phyloP scores from a whole-genome alignment of 495 filamentous ascomycete genomes.

The Extremus antarcticus region DNA sequence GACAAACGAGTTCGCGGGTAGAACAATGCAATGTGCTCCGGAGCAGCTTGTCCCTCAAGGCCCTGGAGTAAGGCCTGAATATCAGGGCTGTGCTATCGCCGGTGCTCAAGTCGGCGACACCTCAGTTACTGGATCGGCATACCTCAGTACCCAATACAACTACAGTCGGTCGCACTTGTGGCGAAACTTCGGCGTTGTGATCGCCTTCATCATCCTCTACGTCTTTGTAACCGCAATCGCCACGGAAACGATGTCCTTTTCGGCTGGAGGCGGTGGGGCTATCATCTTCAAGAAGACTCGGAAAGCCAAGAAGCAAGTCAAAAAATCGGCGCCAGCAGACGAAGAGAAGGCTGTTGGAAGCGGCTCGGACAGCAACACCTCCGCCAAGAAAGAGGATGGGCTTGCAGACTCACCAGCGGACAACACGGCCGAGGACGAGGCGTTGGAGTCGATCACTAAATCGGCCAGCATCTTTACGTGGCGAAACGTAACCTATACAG shows the following conservation, averaged over 20 bases:
- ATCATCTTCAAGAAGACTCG: conserved; percentile 59
- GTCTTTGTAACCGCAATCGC: conserved; percentile 28
- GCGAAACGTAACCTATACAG: conserved; percentile 59
- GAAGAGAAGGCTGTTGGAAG: conserved; percentile 35
- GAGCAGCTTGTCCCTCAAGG: conserved; percentile 35
- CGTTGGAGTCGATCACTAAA: conserved; percentile 45
- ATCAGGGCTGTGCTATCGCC: conserved; percentile 48
- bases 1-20: conserved; percentile 41
- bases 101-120: conserved; percentile 42
- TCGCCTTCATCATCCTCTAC: conserved; percentile 38
- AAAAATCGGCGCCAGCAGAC: conserved; percentile 31
- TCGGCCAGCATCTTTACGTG: conserved; percentile 67
- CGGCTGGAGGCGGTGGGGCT: conserved; percentile 35
- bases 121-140: conserved; percentile 43
- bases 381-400: conserved; percentile 10
- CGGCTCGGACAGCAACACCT: conserved; percentile 6
- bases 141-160: conserved; percentile 42
- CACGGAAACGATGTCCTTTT: conserved; percentile 27
- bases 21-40: conserved; percentile 46
- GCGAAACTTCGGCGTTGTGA: conserved; percentile 52
- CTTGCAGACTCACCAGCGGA: conserved; percentile 12
- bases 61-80: conserved; percentile 43
- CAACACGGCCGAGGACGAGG: conserved; percentile 31
- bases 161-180: conserved; percentile 49
- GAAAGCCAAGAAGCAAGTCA: conserved; percentile 42